These are phyloP conservation scores for Apostasia ramifera DNA, from an alignment of 106 monocot genomes.

Conservation along the genomic window DNA sequence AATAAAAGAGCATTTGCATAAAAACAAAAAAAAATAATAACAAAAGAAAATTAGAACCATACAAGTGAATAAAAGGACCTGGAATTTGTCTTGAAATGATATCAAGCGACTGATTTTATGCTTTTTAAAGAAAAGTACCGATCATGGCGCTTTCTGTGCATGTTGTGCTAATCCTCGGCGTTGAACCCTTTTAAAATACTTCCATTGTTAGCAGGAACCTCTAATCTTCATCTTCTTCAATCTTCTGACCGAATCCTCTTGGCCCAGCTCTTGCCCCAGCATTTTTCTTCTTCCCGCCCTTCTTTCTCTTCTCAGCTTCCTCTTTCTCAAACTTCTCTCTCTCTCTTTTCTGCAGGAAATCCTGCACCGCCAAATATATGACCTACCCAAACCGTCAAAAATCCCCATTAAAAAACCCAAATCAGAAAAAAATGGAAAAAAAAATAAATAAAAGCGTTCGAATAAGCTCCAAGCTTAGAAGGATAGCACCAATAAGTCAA, in stretches of 20 bases:
- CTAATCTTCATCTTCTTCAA: constrained; percentile 53
- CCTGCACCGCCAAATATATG: constrained; percentile 68
- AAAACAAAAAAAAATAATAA: too few species aligned
- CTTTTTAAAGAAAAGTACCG: too few species aligned
- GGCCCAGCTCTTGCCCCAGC: constrained; percentile 42
- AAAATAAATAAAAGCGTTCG: background rate
- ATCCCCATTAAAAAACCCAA: background rate
- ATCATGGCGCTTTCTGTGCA: too few species aligned
- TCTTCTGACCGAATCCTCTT: constrained; percentile 66
- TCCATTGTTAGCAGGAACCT: background rate
- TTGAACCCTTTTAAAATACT: too few species aligned
- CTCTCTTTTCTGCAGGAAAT: constrained; percentile 83
- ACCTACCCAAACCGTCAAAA: constrained; percentile 34
- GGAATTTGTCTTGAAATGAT: too few species aligned
- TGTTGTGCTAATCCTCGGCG: too few species aligned
- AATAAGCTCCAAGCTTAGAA: too few species aligned
- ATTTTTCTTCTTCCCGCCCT: constrained; percentile 38
- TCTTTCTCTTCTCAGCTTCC: constrained; percentile 65
- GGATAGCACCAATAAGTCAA: background rate
- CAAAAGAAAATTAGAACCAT: too few species aligned
- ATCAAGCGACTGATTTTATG: too few species aligned
- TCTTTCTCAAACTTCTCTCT: constrained; percentile 89
- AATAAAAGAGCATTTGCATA: too few species aligned
- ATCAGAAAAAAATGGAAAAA: background rate
- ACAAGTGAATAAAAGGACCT: too few species aligned